Percentiles rank a stretch among this genome's conserved stretches.
These are phyloP conservation scores for Xylariaceae sp. DNA, from an alignment of 2,329 filamentous ascomycete genomes.

Conservation along the genomic window DNA sequence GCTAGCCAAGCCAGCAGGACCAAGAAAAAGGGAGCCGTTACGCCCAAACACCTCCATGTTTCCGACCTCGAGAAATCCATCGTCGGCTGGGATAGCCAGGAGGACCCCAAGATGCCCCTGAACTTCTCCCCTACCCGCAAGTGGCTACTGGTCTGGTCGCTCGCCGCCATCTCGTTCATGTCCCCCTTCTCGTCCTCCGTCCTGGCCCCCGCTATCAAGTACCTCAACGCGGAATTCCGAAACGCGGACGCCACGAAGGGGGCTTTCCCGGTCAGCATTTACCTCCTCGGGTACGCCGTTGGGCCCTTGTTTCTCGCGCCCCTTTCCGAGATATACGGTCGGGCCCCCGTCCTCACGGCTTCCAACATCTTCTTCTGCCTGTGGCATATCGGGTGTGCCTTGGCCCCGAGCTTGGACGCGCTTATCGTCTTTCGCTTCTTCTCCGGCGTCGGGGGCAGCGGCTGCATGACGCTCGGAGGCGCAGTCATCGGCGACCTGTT, in stretches of 20 bases:
- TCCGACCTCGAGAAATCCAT: conserved; percentile 56
- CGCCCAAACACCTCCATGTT: conserved; percentile 45
- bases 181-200: conserved; percentile 69
- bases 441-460: conserved; percentile 61
- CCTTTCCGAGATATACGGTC: conserved; percentile 66
- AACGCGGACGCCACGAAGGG: conserved; percentile 46
- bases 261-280: conserved; percentile 63
- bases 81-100: conserved; percentile 62
- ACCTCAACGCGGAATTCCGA: conserved; percentile 49
- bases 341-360: conserved; percentile 56
- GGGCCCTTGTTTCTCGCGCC: conserved; percentile 62
- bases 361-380: conserved; percentile 64
- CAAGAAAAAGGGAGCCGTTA: conserved; percentile 36
- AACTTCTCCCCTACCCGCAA: conserved; percentile 60
- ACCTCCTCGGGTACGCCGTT: conserved; percentile 60
- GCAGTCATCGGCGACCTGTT: conserved; percentile 60
- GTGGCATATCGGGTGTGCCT: conserved; percentile 67
- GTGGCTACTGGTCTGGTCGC: conserved; percentile 59
- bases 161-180: conserved; percentile 65
- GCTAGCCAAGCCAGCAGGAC: conserved; percentile 31
- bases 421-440: conserved; percentile 64
- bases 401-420: conserved; percentile 55
- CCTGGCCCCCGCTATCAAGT: conserved; percentile 50
- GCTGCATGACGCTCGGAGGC: conserved; percentile 56
- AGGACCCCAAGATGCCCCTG: conserved; percentile 60